Evolutionary conservation across 768 basidiomycete species (phyloP).

Genomic region (Collybiopsis luxurians): DNA sequence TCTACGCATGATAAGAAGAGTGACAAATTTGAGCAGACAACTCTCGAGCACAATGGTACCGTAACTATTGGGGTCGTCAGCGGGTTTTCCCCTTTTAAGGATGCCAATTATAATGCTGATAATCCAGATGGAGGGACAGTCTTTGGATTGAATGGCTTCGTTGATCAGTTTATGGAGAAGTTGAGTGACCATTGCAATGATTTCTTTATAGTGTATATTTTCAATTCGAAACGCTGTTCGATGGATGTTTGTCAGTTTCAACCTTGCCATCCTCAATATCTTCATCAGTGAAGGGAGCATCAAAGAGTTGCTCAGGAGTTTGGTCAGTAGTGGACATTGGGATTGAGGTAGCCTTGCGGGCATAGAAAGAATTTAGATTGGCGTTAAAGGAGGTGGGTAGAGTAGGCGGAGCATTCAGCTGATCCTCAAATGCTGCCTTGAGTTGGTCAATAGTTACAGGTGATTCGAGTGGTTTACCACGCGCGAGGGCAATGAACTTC

Average conservation of each 20-base stretch:
- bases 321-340: slow-evolving; percentile 4
- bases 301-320: slow-evolving; percentile 11
- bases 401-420: slow-evolving; percentile 8
- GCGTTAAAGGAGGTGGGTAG: not conserved
- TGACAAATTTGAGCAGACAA: slow-evolving; percentile 21
- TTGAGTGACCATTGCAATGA: slow-evolving; percentile 5
- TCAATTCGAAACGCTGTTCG: slow-evolving; percentile 6
- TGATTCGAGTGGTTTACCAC: not conserved
- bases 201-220: slow-evolving; percentile 6
- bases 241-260: slow-evolving; percentile 3
- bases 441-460: not conserved
- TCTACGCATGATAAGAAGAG: slow-evolving; percentile 19
- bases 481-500: not conserved
- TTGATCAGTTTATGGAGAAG: slow-evolving; percentile 9
- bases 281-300: slow-evolving; percentile 2
- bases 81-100: slow-evolving; percentile 14
- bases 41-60: slow-evolving; percentile 22
- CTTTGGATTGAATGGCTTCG: not conserved
- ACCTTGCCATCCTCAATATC: slow-evolving; percentile 3
- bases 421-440: slow-evolving; percentile 1
- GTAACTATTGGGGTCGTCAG: slow-evolving; percentile 16
- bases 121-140: slow-evolving; percentile 9
- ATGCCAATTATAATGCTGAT: slow-evolving; percentile 10
- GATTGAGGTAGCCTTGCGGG: not conserved
- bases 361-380: not conserved